Base-by-base conservation (phyloP, 805 yeast genomes). In the Kregervanrija pseudodelftensis region DNA sequence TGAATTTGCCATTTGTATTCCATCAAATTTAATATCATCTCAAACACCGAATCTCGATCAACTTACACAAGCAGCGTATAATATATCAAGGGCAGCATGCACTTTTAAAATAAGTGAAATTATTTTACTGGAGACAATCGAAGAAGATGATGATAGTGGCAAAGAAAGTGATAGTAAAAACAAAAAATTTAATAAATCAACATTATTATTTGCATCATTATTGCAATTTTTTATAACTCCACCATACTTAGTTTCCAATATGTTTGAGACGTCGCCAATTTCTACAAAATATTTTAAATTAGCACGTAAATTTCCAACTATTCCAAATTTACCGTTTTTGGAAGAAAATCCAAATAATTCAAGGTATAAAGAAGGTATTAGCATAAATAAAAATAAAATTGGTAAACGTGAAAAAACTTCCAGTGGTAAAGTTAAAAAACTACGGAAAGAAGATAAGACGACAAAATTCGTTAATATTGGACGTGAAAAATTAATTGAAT, bases 171-270 rank as follows among this genome's bases (percentile, higher is more conserved):
- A 41, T 3, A 46, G 37, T 12, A 47, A 50, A 14, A 50, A 50
- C 11, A 38, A 45, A 39, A 47, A 49, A 33, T 28, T 49, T 4
- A 17, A 43, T 3, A 37, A 44, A 7, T 68, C 69, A 33, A 65
- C 81, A 0, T 62, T 80, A 58, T 56, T 80, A 8, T 71, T 87
- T 44, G 89, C 91, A 1, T 69, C 81, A 1, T 67, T 89, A 35
- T 65, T 89, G 45, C 95, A 87, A 58, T 88, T 68, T 58, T 86
- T 86, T 56, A 79, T 88, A 12, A 88, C 96, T 0, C 96, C 96
- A 1, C 84, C 87, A 40, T 86, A 89, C 57, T 68, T 89, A 37
- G 75, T 80, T 14, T 80, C 81, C 48, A 64, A 80, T 2, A 71
- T 82, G 4, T 22, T 22, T 22, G 28, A 22, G 28, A 22, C 28